Evolutionary conservation across 495 filamentous ascomycete genomes (phyloP).

Genomic region (Parathielavia appendiculata): DNA sequence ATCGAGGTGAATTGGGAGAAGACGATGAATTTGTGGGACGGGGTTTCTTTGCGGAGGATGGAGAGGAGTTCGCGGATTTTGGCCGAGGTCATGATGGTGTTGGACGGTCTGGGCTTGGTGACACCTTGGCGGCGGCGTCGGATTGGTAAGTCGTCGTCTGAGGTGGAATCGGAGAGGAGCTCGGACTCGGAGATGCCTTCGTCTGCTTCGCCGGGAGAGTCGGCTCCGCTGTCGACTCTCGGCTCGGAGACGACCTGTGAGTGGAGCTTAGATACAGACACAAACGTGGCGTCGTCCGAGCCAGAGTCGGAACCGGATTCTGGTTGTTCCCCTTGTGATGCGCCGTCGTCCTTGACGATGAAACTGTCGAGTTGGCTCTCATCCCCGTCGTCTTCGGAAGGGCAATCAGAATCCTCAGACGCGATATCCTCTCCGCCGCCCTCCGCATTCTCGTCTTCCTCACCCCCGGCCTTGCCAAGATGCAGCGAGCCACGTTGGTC

Average conservation of each 20-base stretch:
- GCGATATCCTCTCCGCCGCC: conserved; percentile 74
- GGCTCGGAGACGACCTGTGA: conserved; percentile 28
- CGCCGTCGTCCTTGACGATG: conserved; percentile 39
- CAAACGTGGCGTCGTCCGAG: conserved; percentile 36
- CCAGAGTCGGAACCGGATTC: conserved; percentile 42
- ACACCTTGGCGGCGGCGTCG: conserved; percentile 5
- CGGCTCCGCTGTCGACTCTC: conserved; percentile 24
- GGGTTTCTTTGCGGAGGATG: conserved; percentile 72
- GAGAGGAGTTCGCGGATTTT: conserved; percentile 82
- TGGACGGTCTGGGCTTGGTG: conserved; percentile 12
- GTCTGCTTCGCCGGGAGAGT: conserved; percentile 17
- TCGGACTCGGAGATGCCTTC: conserved; percentile 33
- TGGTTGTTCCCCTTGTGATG: conserved; percentile 19
- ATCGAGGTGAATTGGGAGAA: conserved; percentile 96
- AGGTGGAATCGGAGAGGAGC: conserved; percentile 44
- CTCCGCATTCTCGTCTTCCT: conserved; percentile 80
- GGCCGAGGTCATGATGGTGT: conserved; percentile 62
- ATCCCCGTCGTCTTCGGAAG: conserved; percentile 35
- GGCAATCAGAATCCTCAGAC: conserved; percentile 53
- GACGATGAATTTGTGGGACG: conserved; percentile 87
- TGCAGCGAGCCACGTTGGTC: conserved; percentile 50
- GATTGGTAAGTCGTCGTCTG: conserved; percentile 9
- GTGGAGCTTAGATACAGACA: conserved; percentile 39
- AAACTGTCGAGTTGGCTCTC: conserved; percentile 46
- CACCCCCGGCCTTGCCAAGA: conserved; percentile 73